Evolutionary conservation across 1,139 yeast species (phyloP), one percentile per base, ranked within the genome.

Genomic region (Pichia sp.): DNA sequence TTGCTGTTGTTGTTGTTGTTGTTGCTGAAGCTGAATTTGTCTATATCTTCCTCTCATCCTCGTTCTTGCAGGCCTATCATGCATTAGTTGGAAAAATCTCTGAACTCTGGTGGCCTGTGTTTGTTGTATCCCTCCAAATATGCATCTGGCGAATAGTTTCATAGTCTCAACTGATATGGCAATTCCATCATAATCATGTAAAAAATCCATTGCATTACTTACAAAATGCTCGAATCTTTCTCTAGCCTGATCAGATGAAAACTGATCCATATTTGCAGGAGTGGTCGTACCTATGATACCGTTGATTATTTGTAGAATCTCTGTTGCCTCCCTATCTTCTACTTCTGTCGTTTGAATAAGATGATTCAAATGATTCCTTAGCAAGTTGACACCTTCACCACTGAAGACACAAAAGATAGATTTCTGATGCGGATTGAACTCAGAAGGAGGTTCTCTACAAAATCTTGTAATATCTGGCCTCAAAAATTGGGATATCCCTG

Each of bases 361-460:
- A 49, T 62, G 62, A 26, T 59, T 61, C 26, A 68, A 58, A 59
- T 68, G 67, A 30, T 60, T 60, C 53, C 71, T 61, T 46, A 68
- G 55, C 51, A 62, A 60, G n/a, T 62, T 80, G 16, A 93, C 97
- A 4, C 98, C 98, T 60, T 80, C 83, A 1, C 98, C 98, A 42
- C 95, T 86, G 66, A 90, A 93, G 8, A 93, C 99, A 72, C 99
- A 93, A 65, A 93, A 93, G 52, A 89, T 80, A 19, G 86, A 80
- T 62, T 85, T 85, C 70, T 93, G 99, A 64, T 86, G 87, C 57
- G 85, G 90, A 56, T 87, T 90, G 67, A 93, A 92, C 65, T 92
- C 98, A 13, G 89, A 82, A 2, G 99, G 99, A 1, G 98, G 95
- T n/a, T 86, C 88, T 40, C 99, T 85, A 68, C 98, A 92, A 70